A percentile compares a stretch with the other conserved stretches of the same genome.
Conservation (phyloP, 139 green algal genomes). For the Pedinophyceae sp. region DNA sequence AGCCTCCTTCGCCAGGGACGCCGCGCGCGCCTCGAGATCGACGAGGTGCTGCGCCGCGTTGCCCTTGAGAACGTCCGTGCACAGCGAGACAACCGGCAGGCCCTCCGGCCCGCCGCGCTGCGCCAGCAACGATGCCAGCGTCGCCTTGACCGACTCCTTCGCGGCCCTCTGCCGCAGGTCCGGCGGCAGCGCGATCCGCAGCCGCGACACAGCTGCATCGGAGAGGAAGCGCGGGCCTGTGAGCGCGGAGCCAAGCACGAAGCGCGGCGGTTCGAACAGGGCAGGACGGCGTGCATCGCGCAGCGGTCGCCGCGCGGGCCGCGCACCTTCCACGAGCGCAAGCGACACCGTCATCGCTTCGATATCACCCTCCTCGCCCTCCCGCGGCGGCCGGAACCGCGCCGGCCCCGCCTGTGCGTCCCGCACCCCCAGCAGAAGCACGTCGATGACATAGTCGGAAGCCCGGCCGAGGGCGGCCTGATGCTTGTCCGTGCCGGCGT, state of each 20-base stretch:
- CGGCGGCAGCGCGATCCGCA: too few relatives aligned
- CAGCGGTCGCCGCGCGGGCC: too few relatives aligned
- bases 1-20: slow-evolving; percentile 11
- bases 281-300: too few relatives aligned
- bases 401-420: neutral
- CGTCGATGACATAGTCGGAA: slow-evolving; percentile 39
- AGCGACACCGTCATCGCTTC: slow-evolving; percentile 64
- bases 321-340: slow-evolving; percentile 33
- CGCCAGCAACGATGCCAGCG: too few relatives aligned
- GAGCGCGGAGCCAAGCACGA: too few relatives aligned
- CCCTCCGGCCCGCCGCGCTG: too few relatives aligned
- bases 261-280: too few relatives aligned
- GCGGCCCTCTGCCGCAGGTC: slow-evolving; percentile 16
- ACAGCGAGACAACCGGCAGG: too few relatives aligned
- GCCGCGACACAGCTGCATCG: neutral
- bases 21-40: neutral
- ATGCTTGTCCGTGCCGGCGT: neutral
- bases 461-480: slow-evolving; percentile 5
- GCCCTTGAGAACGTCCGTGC: too few relatives aligned
- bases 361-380: slow-evolving; percentile 25
- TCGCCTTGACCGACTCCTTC: too few relatives aligned
- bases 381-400: slow-evolving; percentile 8
- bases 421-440: slow-evolving; percentile 45
- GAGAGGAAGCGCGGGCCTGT: too few relatives aligned
- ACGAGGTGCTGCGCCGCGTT: too few relatives aligned